Conservation (phyloP, 306 rosid genomes). For the Lithocarpus polystachyus region DNA sequence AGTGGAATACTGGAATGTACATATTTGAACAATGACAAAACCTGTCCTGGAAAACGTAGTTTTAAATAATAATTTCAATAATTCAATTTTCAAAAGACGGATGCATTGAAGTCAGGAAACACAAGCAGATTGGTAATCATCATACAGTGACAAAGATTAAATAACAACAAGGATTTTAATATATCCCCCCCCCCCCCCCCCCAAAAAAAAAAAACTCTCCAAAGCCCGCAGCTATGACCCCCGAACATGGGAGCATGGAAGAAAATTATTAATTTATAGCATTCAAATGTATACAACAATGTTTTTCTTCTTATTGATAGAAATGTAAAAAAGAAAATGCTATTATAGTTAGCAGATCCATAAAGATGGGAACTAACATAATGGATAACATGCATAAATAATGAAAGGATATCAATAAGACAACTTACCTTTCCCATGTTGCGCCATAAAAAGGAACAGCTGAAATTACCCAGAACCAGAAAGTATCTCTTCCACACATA, state of each 20-base stretch:
- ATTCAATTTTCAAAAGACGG: slow-evolving; percentile 1
- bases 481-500: slow-evolving; percentile 80
- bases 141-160: slow-evolving; percentile 13
- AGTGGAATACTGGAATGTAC: background rate
- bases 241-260: background rate
- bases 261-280: background rate
- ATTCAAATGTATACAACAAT: background rate
- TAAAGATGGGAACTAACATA: background rate
- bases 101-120: background rate
- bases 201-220: background rate
- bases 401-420: slow-evolving; percentile 1
- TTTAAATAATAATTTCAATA: slow-evolving; percentile 2
- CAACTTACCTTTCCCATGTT: slow-evolving; percentile 97
- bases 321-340: background rate
- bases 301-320: background rate
- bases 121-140: slow-evolving; percentile 1
- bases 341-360: background rate
- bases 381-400: background rate
- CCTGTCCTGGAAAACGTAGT: background rate
- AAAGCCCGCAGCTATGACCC: background rate
- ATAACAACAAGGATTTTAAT: background rate
- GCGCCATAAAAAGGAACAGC: slow-evolving; percentile 89
- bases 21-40: background rate
- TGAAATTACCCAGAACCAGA: slow-evolving; percentile 97
- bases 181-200: background rate